Percentiles rank a stretch among this genome's conserved stretches.
phyloP scores from a whole-genome alignment of 257 asterid species.

The Ophiorrhiza pumila region DNA sequence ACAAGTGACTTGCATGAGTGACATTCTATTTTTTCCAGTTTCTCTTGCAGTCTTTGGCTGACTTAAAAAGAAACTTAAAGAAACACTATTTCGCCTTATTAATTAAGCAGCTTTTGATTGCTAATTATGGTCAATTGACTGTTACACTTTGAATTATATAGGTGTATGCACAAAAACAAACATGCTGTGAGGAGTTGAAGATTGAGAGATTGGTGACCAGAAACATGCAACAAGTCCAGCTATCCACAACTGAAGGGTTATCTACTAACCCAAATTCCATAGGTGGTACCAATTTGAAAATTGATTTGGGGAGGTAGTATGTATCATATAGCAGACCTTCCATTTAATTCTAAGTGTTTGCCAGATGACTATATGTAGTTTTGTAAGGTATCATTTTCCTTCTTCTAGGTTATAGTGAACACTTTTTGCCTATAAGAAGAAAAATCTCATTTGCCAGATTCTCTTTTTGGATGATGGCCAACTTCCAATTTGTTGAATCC shows the following conservation, averaged over 20 bases:
- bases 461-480: slow-evolving; percentile 23
- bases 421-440: slow-evolving; percentile 11
- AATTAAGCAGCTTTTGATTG: slow-evolving; percentile 19
- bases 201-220: slow-evolving; percentile 62
- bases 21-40: no score
- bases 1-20: no score
- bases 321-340: slow-evolving; percentile 92
- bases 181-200: slow-evolving; percentile 89
- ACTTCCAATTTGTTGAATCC: slow-evolving; percentile 67
- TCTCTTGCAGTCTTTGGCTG: slow-evolving; percentile 66
- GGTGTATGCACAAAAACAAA: slow-evolving; percentile 95
- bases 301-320: slow-evolving; percentile 74
- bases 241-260: slow-evolving; percentile 27
- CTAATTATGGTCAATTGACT: slow-evolving; percentile 4
- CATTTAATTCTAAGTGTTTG: slow-evolving; percentile 53
- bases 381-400: slow-evolving; percentile 62
- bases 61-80: slow-evolving; percentile 60
- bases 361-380: slow-evolving; percentile 88
- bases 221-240: slow-evolving; percentile 34
- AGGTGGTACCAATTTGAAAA: slow-evolving; percentile 44
- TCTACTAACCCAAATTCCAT: slow-evolving; percentile 22
- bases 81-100: slow-evolving; percentile 73
- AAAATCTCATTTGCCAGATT: slow-evolving; percentile 10
- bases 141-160: slow-evolving; percentile 27
- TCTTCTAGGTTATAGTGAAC: not conserved